Base-by-base conservation (phyloP, 371 early-diverging fungal species). In the Haplosporangium sp. region DNA sequence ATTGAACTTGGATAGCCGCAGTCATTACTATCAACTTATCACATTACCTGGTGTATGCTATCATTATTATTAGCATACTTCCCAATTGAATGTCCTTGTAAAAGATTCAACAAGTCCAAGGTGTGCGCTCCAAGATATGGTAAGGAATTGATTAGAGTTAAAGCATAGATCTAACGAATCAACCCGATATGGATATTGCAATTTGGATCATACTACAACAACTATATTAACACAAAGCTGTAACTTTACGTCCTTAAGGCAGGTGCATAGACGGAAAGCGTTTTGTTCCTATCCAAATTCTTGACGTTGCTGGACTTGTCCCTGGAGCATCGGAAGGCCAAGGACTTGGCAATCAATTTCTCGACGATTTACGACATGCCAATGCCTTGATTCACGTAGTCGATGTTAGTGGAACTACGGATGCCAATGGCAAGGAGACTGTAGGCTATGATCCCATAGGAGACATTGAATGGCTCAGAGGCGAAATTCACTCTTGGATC, bases 231-330 rank as follows among this genome's bases (percentile, higher is more conserved):
- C 27, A 27, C 27, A 27, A 27, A 27, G 1, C 27, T 27, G 27
- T 27, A 27, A 3, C 39, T 40, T 39, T 19, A n/a, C 35, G 5
- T 20, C 3, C 15, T 53, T 55, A 17, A 90, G 92, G 86, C 2
- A 84, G 88, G 63, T 95, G 95, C 78, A 78, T 83, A 9, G 79
- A 90, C 34, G 95, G 95, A 4, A 83, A 66, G 53, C 86, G 95
- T 11, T 85, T 68, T 62, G 87, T 94, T n/a, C 95, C 95, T 0
- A 84, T 95, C n/a, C 88, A 90, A 65, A 87, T 95, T 52, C 71
- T 94, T 74, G 95, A 94, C 67, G 94, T 94, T 5, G 94, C 94
- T 1, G 94, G 94, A 37, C 83, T 94, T 37, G 94, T 94, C 3
- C 95, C 95, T 4, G 95, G 95, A 3, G 95, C 95, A 6, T 90